Conservation (phyloP, 2,329 filamentous ascomycete genomes). For the Cryphonectria naterciae region DNA sequence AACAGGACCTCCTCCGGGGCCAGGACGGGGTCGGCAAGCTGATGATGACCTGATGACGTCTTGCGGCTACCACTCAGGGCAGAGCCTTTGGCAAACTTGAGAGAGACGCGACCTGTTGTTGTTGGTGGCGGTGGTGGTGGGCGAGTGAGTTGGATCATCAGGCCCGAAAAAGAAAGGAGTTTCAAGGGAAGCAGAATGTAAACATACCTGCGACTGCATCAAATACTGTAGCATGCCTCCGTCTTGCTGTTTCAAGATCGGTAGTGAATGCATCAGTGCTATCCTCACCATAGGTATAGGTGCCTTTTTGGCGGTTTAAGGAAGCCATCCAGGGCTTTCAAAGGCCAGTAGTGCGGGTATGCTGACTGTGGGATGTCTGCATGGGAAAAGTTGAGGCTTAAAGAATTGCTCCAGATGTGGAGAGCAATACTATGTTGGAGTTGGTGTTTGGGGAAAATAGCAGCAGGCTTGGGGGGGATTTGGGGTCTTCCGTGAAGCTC, state of each 20-base stretch:
- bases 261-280: constrained; percentile 31
- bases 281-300: constrained; percentile 30
- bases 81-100: constrained; percentile 24
- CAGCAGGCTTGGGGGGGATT: not conserved
- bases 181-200: not conserved
- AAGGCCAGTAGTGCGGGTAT: too few species aligned
- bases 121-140: not conserved
- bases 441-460: not conserved
- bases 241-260: constrained; percentile 35
- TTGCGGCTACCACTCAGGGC: constrained; percentile 24
- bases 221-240: constrained; percentile 61
- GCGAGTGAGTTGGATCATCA: constrained; percentile 1
- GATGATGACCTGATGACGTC: constrained; percentile 33
- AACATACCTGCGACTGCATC: constrained; percentile 71
- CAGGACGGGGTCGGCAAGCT: constrained; percentile 45
- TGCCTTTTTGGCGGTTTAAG: constrained; percentile 30
- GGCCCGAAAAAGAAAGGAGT: not conserved
- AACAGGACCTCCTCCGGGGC: constrained; percentile 75
- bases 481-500: constrained; percentile 1
- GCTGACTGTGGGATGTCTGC: not conserved
- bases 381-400: not conserved
- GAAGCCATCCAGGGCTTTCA: constrained; percentile 33
- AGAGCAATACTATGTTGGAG: not conserved
- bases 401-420: not conserved
- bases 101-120: constrained; percentile 28